Conservation (phyloP, 2,329 filamentous ascomycete genomes). For the Paramyrothecium sp. region DNA sequence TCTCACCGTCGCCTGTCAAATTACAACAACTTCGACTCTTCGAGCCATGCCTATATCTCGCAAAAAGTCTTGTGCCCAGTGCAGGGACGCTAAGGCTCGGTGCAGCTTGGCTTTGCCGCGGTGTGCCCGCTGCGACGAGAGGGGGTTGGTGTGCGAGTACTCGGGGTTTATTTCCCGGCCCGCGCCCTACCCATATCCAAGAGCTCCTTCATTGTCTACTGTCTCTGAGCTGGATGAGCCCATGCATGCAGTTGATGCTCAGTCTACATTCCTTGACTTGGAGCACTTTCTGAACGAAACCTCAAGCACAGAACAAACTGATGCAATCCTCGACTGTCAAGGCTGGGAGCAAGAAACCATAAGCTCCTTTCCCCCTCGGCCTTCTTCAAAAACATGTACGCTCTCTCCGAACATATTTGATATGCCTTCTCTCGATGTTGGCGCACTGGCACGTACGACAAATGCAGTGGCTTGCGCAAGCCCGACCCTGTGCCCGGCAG, state of each 20-base stretch:
- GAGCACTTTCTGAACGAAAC: too few relatives aligned
- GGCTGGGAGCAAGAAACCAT: too few relatives aligned
- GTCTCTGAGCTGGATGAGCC: neutral
- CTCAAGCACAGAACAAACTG: too few relatives aligned
- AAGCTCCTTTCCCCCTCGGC: too few relatives aligned
- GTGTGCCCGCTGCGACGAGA: constrained; percentile 10
- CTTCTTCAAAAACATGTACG: too few relatives aligned
- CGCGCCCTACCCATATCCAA: neutral
- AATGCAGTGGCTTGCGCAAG: neutral
- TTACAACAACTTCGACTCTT: neutral
- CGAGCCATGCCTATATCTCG: constrained; percentile 12
- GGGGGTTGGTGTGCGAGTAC: constrained; percentile 9
- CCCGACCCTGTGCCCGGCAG: neutral
- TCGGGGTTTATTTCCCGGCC: neutral
- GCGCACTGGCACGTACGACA: neutral
- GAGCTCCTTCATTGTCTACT: neutral
- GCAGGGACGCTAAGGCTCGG: constrained; percentile 10
- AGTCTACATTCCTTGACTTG: too few relatives aligned
- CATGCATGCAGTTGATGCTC: too few relatives aligned
- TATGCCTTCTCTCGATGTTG: too few relatives aligned
- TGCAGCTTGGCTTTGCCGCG: constrained; percentile 8
- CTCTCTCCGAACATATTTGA: too few relatives aligned
- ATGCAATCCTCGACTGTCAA: too few relatives aligned
- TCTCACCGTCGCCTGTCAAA: neutral
- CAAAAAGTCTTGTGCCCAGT: constrained; percentile 13